Conservation (phyloP, 2,329 filamentous ascomycete species). For the Cadophora sp. region DNA sequence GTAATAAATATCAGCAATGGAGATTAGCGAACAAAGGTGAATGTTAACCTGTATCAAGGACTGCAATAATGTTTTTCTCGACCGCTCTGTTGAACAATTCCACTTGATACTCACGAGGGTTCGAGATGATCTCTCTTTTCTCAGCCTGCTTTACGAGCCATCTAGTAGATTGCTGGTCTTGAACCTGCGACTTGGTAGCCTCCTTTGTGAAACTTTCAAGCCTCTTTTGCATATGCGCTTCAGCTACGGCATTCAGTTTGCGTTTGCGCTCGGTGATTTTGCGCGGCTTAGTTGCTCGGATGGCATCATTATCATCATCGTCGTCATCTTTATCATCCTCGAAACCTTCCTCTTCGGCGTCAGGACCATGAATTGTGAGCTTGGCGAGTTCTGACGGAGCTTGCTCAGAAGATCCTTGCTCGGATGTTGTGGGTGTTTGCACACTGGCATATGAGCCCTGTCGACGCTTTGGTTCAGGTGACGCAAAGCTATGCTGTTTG, state of each 20-base stretch:
- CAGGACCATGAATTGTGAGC: constrained; percentile 14
- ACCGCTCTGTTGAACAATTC: constrained; percentile 92
- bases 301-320: constrained; percentile 42
- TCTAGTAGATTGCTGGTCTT: constrained; percentile 42
- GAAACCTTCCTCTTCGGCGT: constrained; percentile 32
- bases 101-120: constrained; percentile 87
- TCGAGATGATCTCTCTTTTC: constrained; percentile 67
- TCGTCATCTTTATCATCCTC: constrained; percentile 35
- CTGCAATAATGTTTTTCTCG: constrained; percentile 84
- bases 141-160: constrained; percentile 45
- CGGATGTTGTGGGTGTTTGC: neutral
- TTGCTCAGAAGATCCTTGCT: neutral
- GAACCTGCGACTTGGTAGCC: constrained; percentile 23
- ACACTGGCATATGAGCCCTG: neutral
- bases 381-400: constrained; percentile 11
- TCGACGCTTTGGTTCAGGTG: neutral
- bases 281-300: constrained; percentile 43
- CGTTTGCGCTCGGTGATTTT: constrained; percentile 56
- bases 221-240: constrained; percentile 49
- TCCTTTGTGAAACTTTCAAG: constrained; percentile 41
- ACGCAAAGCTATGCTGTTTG: neutral
- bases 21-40: neutral
- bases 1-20: constrained; percentile 27
- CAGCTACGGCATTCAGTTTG: constrained; percentile 58
- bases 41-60: constrained; percentile 80